Percentiles rank a stretch among this genome's conserved stretches.
Evolutionary conservation across 1,139 yeast species (phyloP).

Genomic region (Yamadazyma jaroonii): DNA sequence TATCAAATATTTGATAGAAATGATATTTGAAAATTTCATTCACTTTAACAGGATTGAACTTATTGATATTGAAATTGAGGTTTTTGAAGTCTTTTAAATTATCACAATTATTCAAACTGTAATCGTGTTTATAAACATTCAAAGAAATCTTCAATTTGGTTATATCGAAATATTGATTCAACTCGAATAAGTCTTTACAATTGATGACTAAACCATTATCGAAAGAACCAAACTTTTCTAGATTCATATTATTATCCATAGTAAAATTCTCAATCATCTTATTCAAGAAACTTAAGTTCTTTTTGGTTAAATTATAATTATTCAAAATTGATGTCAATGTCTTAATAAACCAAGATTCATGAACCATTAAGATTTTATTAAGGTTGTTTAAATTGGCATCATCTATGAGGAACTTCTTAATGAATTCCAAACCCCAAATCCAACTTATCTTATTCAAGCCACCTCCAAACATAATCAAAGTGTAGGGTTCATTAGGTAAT

Average conservation of each 20-base stretch:
- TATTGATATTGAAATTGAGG: constrained; percentile 5
- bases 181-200: constrained; percentile 56
- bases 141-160: constrained; percentile 75
- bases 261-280: constrained; percentile 25
- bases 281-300: constrained; percentile 28
- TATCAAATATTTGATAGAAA: constrained; percentile 47
- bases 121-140: constrained; percentile 56
- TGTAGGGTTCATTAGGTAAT: constrained; percentile 59
- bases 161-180: constrained; percentile 68
- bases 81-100: constrained; percentile 1
- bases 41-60: constrained; percentile 10
- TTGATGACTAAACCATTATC: constrained; percentile 13
- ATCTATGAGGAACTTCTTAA: constrained; percentile 61
- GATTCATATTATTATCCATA: constrained; percentile 13
- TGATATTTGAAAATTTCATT: constrained; percentile 38
- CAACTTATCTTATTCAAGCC: constrained; percentile 69
- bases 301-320: constrained; percentile 41
- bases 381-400: constrained; percentile 37
- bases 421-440: constrained; percentile 78
- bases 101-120: constrained; percentile 17
- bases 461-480: constrained; percentile 71
- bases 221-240: constrained; percentile 3
- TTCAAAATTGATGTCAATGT: constrained; percentile 73
- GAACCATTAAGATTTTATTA: constrained; percentile 70
- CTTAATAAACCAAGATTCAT: constrained; percentile 87